These are phyloP conservation scores for Vickermania ingenoplastis DNA, from an alignment of 208 protist genomes.

Conservation along the genomic window DNA sequence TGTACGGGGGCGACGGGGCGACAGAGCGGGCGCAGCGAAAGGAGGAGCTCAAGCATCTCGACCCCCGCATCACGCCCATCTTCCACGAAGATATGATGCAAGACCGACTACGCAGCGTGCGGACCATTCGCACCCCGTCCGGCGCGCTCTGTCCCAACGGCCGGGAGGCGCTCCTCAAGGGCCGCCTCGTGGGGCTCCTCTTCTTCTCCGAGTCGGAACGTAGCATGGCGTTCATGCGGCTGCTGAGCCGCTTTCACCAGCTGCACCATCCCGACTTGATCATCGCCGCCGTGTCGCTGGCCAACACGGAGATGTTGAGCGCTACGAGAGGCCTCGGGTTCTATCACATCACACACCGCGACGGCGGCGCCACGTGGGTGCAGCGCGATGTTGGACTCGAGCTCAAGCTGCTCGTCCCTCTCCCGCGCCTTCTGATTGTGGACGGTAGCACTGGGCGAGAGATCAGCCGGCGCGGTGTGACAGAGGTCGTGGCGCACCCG, in stretches of 20 bases:
- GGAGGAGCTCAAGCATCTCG: constrained; percentile 67
- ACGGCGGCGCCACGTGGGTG: constrained; percentile 63
- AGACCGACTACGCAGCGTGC: constrained; percentile 64
- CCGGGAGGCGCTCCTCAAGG: constrained; percentile 41
- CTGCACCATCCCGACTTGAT: constrained; percentile 59
- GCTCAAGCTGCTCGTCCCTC: constrained; percentile 25
- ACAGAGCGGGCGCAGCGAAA: constrained; percentile 41
- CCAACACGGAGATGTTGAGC: constrained; percentile 57
- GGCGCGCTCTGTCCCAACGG: constrained; percentile 18
- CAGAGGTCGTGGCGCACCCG: constrained; percentile 45
- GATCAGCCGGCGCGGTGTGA: constrained; percentile 54
- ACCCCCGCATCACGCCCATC: constrained; percentile 52
- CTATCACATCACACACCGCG: constrained; percentile 63
- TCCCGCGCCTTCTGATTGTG: constrained; percentile 60
- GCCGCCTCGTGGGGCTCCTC: constrained; percentile 60
- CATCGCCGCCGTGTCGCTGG: constrained; percentile 56
- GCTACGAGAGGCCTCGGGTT: constrained; percentile 60
- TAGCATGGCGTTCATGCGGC: constrained; percentile 53
- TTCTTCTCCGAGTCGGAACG: constrained; percentile 77
- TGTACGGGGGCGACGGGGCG: constrained; percentile 53
- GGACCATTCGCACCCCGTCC: constrained; percentile 32
- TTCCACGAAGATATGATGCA: constrained; percentile 47
- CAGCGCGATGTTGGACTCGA: constrained; percentile 48
- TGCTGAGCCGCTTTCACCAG: constrained; percentile 34
- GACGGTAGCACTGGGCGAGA: constrained; percentile 50